Base-by-base conservation (phyloP, 495 filamentous ascomycete species). In the Aspergillus nanangensis region DNA sequence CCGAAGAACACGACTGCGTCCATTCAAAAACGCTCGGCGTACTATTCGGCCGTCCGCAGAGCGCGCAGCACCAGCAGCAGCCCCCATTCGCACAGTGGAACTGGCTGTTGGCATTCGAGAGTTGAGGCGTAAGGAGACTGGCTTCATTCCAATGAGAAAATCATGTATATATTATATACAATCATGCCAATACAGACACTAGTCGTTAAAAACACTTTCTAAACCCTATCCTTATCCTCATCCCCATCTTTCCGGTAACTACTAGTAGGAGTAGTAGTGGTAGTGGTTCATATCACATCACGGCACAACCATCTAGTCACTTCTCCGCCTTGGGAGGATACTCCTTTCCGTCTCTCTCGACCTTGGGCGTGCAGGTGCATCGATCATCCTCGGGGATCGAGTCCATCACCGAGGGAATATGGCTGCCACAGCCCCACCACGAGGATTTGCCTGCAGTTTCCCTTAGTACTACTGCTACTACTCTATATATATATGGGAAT, bases 381-480 rank as follows among this genome's bases (percentile, higher is more conserved):
- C 85, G 75, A 21, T 86, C 65, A 10, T 68, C 56, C 23, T 72
- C 65, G 2, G 82, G 75, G 19, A 88, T 61, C 0, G 58, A 41
- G 57, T 86, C 84, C 70, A 90, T 78, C 9, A 88, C 84, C 1
- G 53, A 62, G 13, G 83, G 74, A 38, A 90, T 74, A 55, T 90
- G 86, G 21, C 31, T 61, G 33, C 86, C 86, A 66, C 87, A 90
- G 45, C 86, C 86, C 51, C 64, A 74, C 86, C 86, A 90, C 38
- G 82, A 78, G 44, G 66, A 61, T 50, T 87, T 84, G 43, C n/a
- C n/a, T n/a, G n/a, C n/a, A n/a, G n/a, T n/a, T n/a, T n/a, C n/a
- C n/a, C n/a, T n/a, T n/a, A n/a, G n/a, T n/a, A n/a, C n/a, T n/a
- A n/a, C n/a, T n/a, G n/a, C n/a, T n/a, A n/a, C n/a, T n/a, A n/a